A percentile compares a stretch with the other conserved stretches of the same genome.
Conservation (phyloP, 2,329 filamentous ascomycete genomes). For the Phialophora macrospora region DNA sequence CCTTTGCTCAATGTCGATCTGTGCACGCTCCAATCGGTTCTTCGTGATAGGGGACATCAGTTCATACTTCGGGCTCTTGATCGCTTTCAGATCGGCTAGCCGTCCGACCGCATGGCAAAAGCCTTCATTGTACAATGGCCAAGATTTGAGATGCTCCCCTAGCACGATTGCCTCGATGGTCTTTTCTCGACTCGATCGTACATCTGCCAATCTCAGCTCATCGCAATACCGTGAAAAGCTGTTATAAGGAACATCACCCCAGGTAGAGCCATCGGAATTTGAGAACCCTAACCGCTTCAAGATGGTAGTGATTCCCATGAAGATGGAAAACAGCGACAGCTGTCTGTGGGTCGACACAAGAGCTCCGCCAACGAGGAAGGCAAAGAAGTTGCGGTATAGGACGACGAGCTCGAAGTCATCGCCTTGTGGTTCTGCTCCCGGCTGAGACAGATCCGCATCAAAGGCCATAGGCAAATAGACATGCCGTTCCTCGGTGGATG, state of each 20-base stretch:
- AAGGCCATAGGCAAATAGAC: constrained; percentile 64
- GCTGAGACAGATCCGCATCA: constrained; percentile 54
- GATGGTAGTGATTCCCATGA: constrained; percentile 64
- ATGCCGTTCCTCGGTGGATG: constrained; percentile 27
- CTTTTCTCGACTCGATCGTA: constrained; percentile 81
- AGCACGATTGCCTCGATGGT: constrained; percentile 88
- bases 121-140: constrained; percentile 83
- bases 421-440: constrained; percentile 43
- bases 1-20: constrained; percentile 76
- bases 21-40: constrained; percentile 79
- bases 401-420: constrained; percentile 63
- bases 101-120: constrained; percentile 92
- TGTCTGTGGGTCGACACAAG: constrained; percentile 63
- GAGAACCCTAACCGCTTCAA: constrained; percentile 64
- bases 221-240: constrained; percentile 69
- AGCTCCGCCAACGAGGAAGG: constrained; percentile 66
- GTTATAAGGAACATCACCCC: constrained; percentile 62
- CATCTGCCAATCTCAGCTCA: constrained; percentile 76
- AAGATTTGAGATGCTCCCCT: constrained; percentile 82
- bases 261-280: constrained; percentile 67
- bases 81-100: constrained; percentile 71
- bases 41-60: constrained; percentile 73
- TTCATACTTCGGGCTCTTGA: constrained; percentile 71
- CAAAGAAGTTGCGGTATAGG: constrained; percentile 66
- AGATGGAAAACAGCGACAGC: constrained; percentile 63